A percentile compares a stretch with the other conserved stretches of the same genome.
Evolutionary conservation across 176 grass and related monocot species (phyloP).

Genomic region (Avena insularis): DNA sequence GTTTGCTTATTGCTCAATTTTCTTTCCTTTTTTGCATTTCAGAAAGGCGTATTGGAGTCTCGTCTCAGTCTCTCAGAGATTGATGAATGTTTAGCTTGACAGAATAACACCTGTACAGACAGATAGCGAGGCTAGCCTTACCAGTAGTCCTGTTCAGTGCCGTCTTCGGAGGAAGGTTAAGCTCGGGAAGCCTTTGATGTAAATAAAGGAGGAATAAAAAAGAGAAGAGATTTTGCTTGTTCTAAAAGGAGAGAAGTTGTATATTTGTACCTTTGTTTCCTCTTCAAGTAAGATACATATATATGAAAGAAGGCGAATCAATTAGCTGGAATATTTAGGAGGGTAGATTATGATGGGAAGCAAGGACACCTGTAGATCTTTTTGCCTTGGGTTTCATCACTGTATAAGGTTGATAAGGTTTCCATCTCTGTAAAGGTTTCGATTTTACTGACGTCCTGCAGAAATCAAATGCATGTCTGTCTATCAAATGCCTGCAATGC

Average conservation of each 20-base stretch:
- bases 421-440: conserved; percentile 53
- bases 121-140: conserved; percentile 85
- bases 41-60: conserved; percentile 66
- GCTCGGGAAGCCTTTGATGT: conserved; percentile 70
- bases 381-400: conserved; percentile 74
- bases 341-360: conserved; percentile 71
- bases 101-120: conserved; percentile 89
- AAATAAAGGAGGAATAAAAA: conserved; percentile 98
- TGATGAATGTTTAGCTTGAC: conserved; percentile 39
- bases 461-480: conserved; percentile 40
- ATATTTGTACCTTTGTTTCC: conserved; percentile 63
- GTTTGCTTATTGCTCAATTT: background rate
- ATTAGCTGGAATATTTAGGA: conserved; percentile 57
- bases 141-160: conserved; percentile 66
- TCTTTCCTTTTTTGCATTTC: background rate
- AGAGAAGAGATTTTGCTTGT: conserved; percentile 62
- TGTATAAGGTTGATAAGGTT: conserved; percentile 46
- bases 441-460: conserved; percentile 43
- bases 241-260: conserved; percentile 63
- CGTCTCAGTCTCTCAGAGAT: conserved; percentile 65
- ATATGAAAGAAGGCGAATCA: conserved; percentile 34
- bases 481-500: background rate
- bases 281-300: conserved; percentile 43
- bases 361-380: conserved; percentile 75
- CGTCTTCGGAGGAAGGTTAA: conserved; percentile 48